Conservation (phyloP, 192 early-diverging fungal genomes). For the Thoreauomyces humboldtii region DNA sequence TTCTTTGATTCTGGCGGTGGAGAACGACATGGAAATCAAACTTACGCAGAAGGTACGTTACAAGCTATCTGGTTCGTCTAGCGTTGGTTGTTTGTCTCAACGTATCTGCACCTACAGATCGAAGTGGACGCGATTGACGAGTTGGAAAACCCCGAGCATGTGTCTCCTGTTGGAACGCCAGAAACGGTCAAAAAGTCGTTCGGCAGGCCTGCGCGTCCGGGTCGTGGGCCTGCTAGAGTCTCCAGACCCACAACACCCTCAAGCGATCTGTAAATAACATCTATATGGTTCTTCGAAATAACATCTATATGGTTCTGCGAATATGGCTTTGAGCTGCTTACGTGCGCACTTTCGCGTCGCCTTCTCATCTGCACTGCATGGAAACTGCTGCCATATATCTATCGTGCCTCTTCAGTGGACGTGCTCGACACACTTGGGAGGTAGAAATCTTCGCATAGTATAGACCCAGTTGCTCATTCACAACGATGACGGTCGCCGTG, state of each 20-base stretch:
- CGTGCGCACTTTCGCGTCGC: too few relatives aligned
- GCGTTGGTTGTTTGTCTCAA: not conserved
- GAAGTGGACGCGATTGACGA: conserved; percentile 34
- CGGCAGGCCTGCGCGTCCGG: conserved; percentile 28
- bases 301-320: too few relatives aligned
- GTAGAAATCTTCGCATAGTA: too few relatives aligned
- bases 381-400: too few relatives aligned
- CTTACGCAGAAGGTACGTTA: conserved; percentile 58
- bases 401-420: too few relatives aligned
- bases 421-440: too few relatives aligned
- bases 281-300: not conserved
- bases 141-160: conserved; percentile 12
- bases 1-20: conserved; percentile 55
- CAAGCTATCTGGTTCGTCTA: not conserved
- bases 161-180: not conserved
- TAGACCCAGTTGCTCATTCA: too few relatives aligned
- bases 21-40: conserved; percentile 50
- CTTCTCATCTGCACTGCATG: too few relatives aligned
- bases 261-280: not conserved
- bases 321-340: too few relatives aligned
- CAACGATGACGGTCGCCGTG: too few relatives aligned
- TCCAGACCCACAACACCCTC: conserved; percentile 20
- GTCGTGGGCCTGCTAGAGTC: conserved; percentile 23
- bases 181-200: conserved; percentile 17
- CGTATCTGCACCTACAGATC: conserved; percentile 7